Percentiles rank a stretch among this genome's conserved stretches.
phyloP scores from a whole-genome alignment of 2,329 filamentous ascomycete genomes.

The Colletotrichum eleusines region DNA sequence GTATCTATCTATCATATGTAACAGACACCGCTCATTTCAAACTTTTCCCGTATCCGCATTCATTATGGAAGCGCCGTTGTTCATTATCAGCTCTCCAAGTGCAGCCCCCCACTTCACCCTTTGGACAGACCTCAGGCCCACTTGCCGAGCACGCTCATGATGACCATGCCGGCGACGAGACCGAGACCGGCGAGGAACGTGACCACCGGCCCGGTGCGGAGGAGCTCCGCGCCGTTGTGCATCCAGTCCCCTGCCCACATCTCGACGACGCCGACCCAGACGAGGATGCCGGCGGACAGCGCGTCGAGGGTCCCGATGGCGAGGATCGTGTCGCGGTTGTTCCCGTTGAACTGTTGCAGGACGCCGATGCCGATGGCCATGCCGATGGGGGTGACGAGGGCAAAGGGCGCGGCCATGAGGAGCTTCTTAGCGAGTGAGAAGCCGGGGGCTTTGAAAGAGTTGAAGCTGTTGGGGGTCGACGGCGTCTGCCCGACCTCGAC shows the following conservation, averaged over 20 bases:
- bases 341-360: slow-evolving; percentile 78
- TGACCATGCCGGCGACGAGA: slow-evolving; percentile 70
- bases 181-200: slow-evolving; percentile 64
- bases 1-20: slow-evolving; percentile 28
- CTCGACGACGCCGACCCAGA: slow-evolving; percentile 85
- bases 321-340: slow-evolving; percentile 74
- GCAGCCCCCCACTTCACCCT: neutral
- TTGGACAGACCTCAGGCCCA: slow-evolving; percentile 67
- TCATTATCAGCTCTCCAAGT: slow-evolving; percentile 3
- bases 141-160: slow-evolving; percentile 81
- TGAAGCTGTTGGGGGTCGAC: slow-evolving; percentile 23
- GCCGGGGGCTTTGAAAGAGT: slow-evolving; percentile 23
- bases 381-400: slow-evolving; percentile 79
- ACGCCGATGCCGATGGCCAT: slow-evolving; percentile 86
- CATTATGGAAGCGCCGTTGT: neutral
- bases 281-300: slow-evolving; percentile 78
- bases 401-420: slow-evolving; percentile 72
- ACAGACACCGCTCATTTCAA: slow-evolving; percentile 19
- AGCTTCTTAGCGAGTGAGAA: slow-evolving; percentile 65
- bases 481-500: slow-evolving; percentile 46
- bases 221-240: slow-evolving; percentile 63
- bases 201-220: slow-evolving; percentile 61
- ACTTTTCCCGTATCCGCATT: slow-evolving; percentile 9
- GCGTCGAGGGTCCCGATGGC: slow-evolving; percentile 81
- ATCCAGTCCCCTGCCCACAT: slow-evolving; percentile 85